Evolutionary conservation across 164 flowering plant species (phyloP).

Genomic region (Macadamia integrifolia): DNA sequence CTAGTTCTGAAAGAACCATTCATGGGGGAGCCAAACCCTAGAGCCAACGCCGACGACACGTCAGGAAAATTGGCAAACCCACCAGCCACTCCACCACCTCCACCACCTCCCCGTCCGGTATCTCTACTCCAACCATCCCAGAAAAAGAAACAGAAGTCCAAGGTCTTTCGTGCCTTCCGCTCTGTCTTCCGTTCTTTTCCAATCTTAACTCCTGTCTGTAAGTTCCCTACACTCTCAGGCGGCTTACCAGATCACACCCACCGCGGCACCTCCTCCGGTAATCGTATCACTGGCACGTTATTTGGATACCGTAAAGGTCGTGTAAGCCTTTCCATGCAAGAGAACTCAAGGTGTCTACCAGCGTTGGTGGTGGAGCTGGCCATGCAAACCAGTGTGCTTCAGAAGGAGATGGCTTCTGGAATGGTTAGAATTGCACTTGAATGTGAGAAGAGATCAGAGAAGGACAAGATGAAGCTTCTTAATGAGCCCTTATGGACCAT

Average conservation of each 20-base stretch:
- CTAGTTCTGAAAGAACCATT: constrained; percentile 14
- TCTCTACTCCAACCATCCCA: constrained; percentile 48
- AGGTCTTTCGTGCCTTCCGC: constrained; percentile 43
- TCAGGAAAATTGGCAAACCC: background rate
- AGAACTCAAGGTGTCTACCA: constrained; percentile 50
- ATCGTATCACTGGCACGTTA: constrained; percentile 64
- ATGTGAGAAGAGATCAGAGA: constrained; percentile 51
- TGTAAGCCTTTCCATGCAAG: constrained; percentile 63
- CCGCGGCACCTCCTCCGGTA: constrained; percentile 10
- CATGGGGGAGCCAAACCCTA: constrained; percentile 27
- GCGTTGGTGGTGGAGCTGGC: constrained; percentile 56
- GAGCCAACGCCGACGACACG: constrained; percentile 9
- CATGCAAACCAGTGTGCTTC: constrained; percentile 52
- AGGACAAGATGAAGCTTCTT: constrained; percentile 42
- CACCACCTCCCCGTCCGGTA: constrained; percentile 6
- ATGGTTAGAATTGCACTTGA: constrained; percentile 75
- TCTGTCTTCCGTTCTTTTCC: constrained; percentile 74
- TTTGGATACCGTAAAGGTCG: constrained; percentile 67
- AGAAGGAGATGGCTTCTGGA: constrained; percentile 60
- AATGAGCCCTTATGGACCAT: constrained; percentile 79
- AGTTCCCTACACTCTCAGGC: constrained; percentile 32
- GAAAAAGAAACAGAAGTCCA: constrained; percentile 31
- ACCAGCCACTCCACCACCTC: constrained; percentile 10
- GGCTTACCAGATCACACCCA: constrained; percentile 12
- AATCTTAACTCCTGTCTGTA: constrained; percentile 56